Evolutionary conservation across 2,329 filamentous ascomycete species (phyloP).

Genomic region (Talaromyces sp.): DNA sequence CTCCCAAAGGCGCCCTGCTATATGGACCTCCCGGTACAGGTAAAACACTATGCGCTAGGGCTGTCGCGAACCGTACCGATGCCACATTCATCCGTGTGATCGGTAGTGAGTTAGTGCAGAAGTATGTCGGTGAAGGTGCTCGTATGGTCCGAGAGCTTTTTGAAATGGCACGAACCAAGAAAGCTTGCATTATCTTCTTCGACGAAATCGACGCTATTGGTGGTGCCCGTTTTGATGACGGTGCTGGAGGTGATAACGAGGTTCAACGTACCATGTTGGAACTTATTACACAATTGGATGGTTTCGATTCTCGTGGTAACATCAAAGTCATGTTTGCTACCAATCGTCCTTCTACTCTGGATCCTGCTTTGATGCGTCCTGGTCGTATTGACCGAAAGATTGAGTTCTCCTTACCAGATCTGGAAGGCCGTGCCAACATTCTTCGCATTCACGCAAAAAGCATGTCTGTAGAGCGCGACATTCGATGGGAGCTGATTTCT

Average conservation of each 20-base stretch:
- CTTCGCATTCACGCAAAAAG: conserved; percentile 98
- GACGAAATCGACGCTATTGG: conserved; percentile 97
- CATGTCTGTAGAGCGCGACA: conserved; percentile 98
- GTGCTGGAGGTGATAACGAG: conserved; percentile 94
- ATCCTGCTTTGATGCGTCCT: conserved; percentile 95
- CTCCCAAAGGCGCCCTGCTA: conserved; percentile 91
- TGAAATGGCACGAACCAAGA: conserved; percentile 99
- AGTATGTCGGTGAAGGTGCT: conserved; percentile 97
- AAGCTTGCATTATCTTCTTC: conserved; percentile 99
- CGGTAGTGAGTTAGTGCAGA: conserved; percentile 94
- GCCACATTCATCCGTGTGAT: conserved; percentile 99
- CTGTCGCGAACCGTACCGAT: conserved; percentile 95
- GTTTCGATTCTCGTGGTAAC: conserved; percentile 93
- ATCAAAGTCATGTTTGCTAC: conserved; percentile 99
- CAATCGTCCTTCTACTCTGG: conserved; percentile 90
- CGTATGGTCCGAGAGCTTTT: conserved; percentile 98
- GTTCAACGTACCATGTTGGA: conserved; percentile 98
- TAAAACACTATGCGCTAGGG: conserved; percentile 95
- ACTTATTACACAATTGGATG: conserved; percentile 92
- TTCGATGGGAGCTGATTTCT: conserved; percentile 97
- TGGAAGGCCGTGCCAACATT: conserved; percentile 96
- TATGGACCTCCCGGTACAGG: conserved; percentile 98
- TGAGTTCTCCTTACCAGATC: conserved; percentile 94
- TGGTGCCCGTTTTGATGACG: conserved; percentile 93
- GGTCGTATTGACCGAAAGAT: conserved; percentile 98